Evolutionary conservation across 1,284 basidiomycete genomes (phyloP), one percentile per base, ranked within the genome.

Genomic region (Tremellales sp.): DNA sequence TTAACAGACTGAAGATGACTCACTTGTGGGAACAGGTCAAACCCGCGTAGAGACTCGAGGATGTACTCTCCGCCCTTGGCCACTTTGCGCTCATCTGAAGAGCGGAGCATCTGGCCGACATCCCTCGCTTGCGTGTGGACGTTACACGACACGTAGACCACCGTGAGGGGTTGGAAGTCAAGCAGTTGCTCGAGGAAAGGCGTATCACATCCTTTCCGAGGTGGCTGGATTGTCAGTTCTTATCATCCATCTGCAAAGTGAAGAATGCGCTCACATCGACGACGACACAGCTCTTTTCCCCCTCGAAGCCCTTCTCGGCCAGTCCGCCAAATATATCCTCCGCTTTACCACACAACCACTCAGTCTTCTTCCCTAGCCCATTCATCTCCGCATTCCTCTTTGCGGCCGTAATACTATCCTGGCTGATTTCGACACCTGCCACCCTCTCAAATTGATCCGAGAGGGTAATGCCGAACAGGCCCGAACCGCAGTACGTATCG

Each of bases 131-230:
- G 77, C 0, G 77, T 78, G 57, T 78, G 77, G 6, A 79, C 93
- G 70, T 97, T 97, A 72, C 94, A 97, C 64, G 86, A 89, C 52
- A 96, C 89, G 70, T 96, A 96, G 48, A 93, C 86, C 48, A 94
- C 81, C 10, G 81, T 83, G 46, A 76, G 75, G 2, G 85, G 81
- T 24, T 82, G 75, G 68, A 94, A 92, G 4, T 68, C 69, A 43
- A 92, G 68, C 40, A 94, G 73, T 75, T 96, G 91, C 27, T 81
- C 74, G 40, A 96, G 77, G 73, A 94, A 96, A 2, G 79, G 78
- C 44, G 82, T 80, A 70, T 93, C 89, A 63, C 87, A 92, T 13
- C 91, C 92, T 72, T 93, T 94, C 52, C 90, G 79, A 12, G 92
- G 92, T 1, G 91, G 91, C 73, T 94, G 39, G 39, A 15, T n/a